A percentile compares a stretch with the other conserved stretches of the same genome.
phyloP scores from a whole-genome alignment of 352 stramenopile species.

The Phytophthora pini region DNA sequence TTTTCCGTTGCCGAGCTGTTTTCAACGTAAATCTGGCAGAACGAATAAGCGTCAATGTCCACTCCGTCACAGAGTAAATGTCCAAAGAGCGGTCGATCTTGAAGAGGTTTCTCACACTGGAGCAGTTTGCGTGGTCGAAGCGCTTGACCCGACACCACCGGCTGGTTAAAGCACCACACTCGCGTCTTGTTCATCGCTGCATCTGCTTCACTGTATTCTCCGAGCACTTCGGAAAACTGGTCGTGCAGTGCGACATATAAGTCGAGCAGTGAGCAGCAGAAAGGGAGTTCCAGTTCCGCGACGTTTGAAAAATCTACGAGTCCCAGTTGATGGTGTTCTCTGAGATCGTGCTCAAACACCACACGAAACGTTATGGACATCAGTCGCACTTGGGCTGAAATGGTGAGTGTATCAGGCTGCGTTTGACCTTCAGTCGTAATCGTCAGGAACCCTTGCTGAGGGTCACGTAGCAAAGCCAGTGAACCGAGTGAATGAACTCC shows the following conservation, averaged over 20 bases:
- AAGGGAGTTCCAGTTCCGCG: conserved; percentile 63
- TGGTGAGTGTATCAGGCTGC: conserved; percentile 55
- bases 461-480: conserved; percentile 60
- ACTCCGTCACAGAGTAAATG: conserved; percentile 75
- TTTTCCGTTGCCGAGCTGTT: conserved; percentile 39
- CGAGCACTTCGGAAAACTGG: conserved; percentile 33
- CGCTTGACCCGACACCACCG: conserved; percentile 72
- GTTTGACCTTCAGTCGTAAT: conserved; percentile 17
- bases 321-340: conserved; percentile 56
- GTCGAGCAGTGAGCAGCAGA: conserved; percentile 71
- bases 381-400: conserved; percentile 70
- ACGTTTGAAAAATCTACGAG: conserved; percentile 60
- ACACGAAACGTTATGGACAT: conserved; percentile 85
- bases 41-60: conserved; percentile 87
- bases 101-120: conserved; percentile 46
- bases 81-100: conserved; percentile 67
- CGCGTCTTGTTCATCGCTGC: conserved; percentile 26
- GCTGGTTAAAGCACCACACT: conserved; percentile 85
- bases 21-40: conserved; percentile 81
- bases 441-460: conserved; percentile 56
- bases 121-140: conserved; percentile 77
- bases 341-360: conserved; percentile 64
- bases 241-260: conserved; percentile 50
- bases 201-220: conserved; percentile 36
- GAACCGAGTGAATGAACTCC: conserved; percentile 78